Base-by-base conservation (phyloP, 1,284 basidiomycete species). In the Vanrija pseudolonga region DNA sequence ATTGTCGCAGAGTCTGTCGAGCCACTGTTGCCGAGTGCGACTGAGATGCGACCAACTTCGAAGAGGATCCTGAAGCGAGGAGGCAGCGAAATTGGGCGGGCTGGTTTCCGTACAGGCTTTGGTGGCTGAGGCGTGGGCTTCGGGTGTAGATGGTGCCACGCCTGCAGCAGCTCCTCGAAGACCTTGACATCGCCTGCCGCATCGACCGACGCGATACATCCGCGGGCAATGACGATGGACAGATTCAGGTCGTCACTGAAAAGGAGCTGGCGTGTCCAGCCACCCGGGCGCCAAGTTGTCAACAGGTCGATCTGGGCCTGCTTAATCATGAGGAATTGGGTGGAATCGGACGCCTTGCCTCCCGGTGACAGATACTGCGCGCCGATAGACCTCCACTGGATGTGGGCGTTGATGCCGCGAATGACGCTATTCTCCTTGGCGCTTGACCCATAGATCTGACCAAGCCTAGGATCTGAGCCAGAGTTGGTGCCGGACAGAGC, bases 191-290 rank as follows among this genome's bases (percentile, higher is more conserved):
- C 73, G 3, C 61, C 65, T 2, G 67, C 61, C 6, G 64, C 51
- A 44, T 72, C 68, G n/a, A 73, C 38, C 0, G 69, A 69, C 6
- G 61, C 65, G 24, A 75, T 56, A 5, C 50, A 49, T 1, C 62
- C 63, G 23, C 58, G 49, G 1, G 58, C 59, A 18, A 72, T 61
- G 8, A 72, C 47, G 18, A 76, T 48, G 3, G 66, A 61, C 15
- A 71, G 57, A 45, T 74, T 74, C 4, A 66, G 68, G 38, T 76
- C 73, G 18, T 58, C 60, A 11, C 64, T 55, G 47, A 74, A 76
- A 9, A 74, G 40, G 19, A 71, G 45, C 28, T 73, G 67, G 8
- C 66, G 45, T 3, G 56, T 62, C 69, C 71, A 74, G 0, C 67
- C 68, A 1, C 47, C 45, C 2, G 72, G 73, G 36, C 66, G 43